phyloP scores from a whole-genome alignment of 805 yeast species.

The Metschnikowia aberdeeniae region DNA sequence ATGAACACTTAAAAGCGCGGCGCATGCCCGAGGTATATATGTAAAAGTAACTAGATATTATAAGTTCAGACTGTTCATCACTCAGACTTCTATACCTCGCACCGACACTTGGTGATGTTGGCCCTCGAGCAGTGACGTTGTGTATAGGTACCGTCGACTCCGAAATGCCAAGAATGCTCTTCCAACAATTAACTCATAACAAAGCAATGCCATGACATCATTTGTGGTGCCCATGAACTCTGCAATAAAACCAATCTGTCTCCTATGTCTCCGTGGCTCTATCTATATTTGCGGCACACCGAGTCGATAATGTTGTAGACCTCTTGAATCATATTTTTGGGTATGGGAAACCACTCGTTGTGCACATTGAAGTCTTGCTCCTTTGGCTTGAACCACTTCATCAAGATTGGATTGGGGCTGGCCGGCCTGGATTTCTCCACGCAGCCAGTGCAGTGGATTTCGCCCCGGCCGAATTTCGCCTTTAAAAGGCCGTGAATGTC shows the following conservation, averaged over 20 bases:
- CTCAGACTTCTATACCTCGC: too few relatives aligned
- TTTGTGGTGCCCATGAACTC: too few relatives aligned
- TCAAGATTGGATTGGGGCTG: background rate
- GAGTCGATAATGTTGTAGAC: slow-evolving; percentile 15
- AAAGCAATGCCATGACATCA: too few relatives aligned
- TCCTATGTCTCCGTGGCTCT: background rate
- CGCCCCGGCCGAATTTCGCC: slow-evolving; percentile 43
- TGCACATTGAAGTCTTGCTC: slow-evolving; percentile 34
- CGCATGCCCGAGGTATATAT: background rate
- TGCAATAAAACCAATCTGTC: too few relatives aligned
- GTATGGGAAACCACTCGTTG: slow-evolving; percentile 56
- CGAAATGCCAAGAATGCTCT: too few relatives aligned
- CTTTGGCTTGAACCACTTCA: slow-evolving; percentile 1
- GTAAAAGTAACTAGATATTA: slow-evolving; percentile 2
- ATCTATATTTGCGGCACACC: slow-evolving; percentile 10
- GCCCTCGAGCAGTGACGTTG: too few relatives aligned
- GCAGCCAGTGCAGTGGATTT: slow-evolving; percentile 48
- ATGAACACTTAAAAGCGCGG: slow-evolving; percentile 68
- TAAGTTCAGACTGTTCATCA: background rate
- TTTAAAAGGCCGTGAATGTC: slow-evolving; percentile 39
- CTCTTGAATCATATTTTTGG: slow-evolving; percentile 25
- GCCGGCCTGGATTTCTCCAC: slow-evolving; percentile 5
- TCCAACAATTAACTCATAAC: too few relatives aligned
- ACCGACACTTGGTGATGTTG: too few relatives aligned
- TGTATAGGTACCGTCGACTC: too few relatives aligned